Evolutionary conservation across 1,284 basidiomycete genomes (phyloP).

Genomic region (Ganoderma meredithae): DNA sequence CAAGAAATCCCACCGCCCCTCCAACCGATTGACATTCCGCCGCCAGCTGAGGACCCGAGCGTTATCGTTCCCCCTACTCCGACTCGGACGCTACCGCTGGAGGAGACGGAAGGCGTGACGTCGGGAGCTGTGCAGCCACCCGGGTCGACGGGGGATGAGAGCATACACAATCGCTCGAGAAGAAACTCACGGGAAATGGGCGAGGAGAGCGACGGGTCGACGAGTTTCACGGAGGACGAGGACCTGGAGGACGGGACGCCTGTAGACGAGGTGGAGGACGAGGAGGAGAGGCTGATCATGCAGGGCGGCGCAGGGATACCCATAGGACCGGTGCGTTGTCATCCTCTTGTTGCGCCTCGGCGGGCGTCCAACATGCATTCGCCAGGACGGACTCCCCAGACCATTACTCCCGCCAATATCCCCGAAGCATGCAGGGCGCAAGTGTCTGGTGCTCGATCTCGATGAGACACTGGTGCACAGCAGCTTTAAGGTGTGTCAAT

Average conservation of each 20-base stretch:
- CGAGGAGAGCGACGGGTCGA: conserved; percentile 52
- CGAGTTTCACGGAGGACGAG: conserved; percentile 55
- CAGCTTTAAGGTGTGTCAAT: conserved; percentile 80
- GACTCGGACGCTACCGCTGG: conserved; percentile 47
- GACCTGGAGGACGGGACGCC: conserved; percentile 52
- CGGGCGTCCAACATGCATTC: conserved; percentile 12
- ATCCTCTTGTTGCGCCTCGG: not conserved
- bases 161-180: conserved; percentile 37
- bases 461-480: conserved; percentile 97
- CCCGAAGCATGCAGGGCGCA: conserved; percentile 80
- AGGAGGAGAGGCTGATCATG: conserved; percentile 81
- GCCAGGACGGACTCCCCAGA: conserved; percentile 82
- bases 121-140: conserved; percentile 77
- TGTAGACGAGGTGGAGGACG: conserved; percentile 65
- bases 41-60: conserved; percentile 40
- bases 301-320: conserved; percentile 88
- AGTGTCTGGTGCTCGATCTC: conserved; percentile 94
- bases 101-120: conserved; percentile 71
- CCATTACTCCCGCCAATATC: conserved; percentile 89
- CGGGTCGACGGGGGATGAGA: conserved; percentile 65
- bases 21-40: conserved; percentile 39
- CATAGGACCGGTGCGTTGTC: conserved; percentile 67
- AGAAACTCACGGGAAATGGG: conserved; percentile 46
- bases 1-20: conserved; percentile 35
- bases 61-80: conserved; percentile 64